Evolutionary conservation across 2,329 filamentous ascomycete genomes (phyloP).

Genomic region (Aspergillus alliaceus): DNA sequence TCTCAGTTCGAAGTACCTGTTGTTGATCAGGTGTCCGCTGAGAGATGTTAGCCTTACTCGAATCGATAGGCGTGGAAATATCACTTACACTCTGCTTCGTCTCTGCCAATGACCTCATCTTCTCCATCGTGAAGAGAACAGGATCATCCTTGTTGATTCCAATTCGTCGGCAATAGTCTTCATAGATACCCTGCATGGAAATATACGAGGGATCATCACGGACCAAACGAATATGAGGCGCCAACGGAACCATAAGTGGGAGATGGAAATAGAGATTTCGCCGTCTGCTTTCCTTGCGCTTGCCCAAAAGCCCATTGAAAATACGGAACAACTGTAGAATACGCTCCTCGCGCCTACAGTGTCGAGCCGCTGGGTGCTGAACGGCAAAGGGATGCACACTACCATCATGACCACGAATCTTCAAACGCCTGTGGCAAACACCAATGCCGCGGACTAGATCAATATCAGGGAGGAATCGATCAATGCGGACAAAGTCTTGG

Average conservation of each 20-base stretch:
- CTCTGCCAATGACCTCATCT: constrained; percentile 75
- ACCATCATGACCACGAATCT: constrained; percentile 95
- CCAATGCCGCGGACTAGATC: constrained; percentile 89
- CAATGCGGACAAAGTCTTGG: constrained; percentile 95
- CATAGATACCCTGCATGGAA: constrained; percentile 90
- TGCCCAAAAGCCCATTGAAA: constrained; percentile 86
- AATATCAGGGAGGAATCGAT: constrained; percentile 92
- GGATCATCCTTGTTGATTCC: constrained; percentile 93
- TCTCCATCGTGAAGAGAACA: constrained; percentile 92
- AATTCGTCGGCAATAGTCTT: constrained; percentile 89
- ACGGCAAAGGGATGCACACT: constrained; percentile 96
- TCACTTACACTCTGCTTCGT: constrained; percentile 56
- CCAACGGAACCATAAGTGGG: constrained; percentile 91
- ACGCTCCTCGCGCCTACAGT: constrained; percentile 90
- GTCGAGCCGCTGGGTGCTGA: constrained; percentile 89
- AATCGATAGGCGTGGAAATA: background rate
- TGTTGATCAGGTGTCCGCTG: constrained; percentile 63
- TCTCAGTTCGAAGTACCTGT: constrained; percentile 76
- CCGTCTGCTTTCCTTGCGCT: constrained; percentile 91
- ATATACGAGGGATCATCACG: constrained; percentile 95
- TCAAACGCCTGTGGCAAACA: constrained; percentile 86
- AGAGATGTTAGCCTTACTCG: constrained; percentile 26
- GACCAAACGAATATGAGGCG: constrained; percentile 90
- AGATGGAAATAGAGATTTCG: constrained; percentile 95
- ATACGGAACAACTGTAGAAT: constrained; percentile 96